Percentiles rank a stretch among this genome's conserved stretches.
phyloP scores from a whole-genome alignment of 2,329 filamentous ascomycete genomes.

The Periconia sp. region DNA sequence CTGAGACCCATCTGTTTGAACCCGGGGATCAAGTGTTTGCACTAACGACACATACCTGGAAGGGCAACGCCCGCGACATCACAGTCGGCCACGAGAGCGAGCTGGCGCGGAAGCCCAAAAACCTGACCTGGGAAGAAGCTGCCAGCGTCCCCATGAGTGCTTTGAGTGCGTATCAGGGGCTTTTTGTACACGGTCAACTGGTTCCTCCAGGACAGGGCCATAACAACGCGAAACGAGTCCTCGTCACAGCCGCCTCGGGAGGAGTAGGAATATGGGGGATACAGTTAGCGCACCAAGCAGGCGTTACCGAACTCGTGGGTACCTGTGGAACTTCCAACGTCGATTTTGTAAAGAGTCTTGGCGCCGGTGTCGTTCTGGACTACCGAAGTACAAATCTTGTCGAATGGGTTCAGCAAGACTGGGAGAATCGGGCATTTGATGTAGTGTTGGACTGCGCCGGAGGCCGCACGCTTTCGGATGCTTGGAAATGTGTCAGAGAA shows the following conservation, averaged over 20 bases:
- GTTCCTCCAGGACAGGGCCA: background rate
- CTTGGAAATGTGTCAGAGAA: slow-evolving; percentile 46
- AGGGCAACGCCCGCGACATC: slow-evolving; percentile 44
- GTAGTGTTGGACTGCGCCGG: slow-evolving; percentile 51
- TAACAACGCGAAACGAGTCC: slow-evolving; percentile 38
- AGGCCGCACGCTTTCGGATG: slow-evolving; percentile 43
- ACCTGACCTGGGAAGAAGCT: slow-evolving; percentile 40
- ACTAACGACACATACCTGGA: slow-evolving; percentile 30
- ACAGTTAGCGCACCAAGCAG: slow-evolving; percentile 42
- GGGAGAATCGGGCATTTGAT: slow-evolving; percentile 39
- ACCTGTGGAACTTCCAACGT: slow-evolving; percentile 44
- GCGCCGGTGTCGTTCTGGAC: slow-evolving; percentile 46
- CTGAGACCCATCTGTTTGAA: slow-evolving; percentile 34
- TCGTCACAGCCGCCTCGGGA: slow-evolving; percentile 50
- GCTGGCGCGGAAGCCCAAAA: slow-evolving; percentile 39
- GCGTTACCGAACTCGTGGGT: slow-evolving; percentile 40
- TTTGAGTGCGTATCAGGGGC: slow-evolving; percentile 48
- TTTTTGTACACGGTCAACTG: slow-evolving; percentile 33
- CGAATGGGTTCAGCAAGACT: slow-evolving; percentile 35
- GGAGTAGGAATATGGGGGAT: slow-evolving; percentile 49
- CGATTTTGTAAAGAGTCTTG: slow-evolving; percentile 43
- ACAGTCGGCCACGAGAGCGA: slow-evolving; percentile 39
- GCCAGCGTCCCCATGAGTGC: slow-evolving; percentile 45
- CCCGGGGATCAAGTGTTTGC: slow-evolving; percentile 34
- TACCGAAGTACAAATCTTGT: slow-evolving; percentile 38